These are phyloP conservation scores for Kwoniella sp. DNA, from an alignment of 768 basidiomycete genomes.

Conservation along the genomic window DNA sequence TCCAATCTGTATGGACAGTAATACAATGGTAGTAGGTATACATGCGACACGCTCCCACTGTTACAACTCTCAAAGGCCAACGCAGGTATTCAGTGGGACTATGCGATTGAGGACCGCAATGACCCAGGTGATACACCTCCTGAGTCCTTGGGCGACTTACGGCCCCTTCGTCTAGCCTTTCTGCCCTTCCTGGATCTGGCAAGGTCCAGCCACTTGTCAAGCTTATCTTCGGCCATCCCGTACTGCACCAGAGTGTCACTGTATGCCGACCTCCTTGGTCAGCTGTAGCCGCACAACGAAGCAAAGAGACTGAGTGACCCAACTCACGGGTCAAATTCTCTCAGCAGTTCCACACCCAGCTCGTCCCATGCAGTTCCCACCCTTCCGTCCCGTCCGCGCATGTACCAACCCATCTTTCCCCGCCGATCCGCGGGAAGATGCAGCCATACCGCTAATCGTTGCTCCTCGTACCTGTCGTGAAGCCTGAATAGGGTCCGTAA, in stretches of 20 bases:
- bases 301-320: background rate
- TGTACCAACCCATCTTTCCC: conserved; percentile 29
- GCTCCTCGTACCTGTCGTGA: conserved; percentile 42
- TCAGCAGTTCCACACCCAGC: conserved; percentile 26
- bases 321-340: conserved; percentile 30
- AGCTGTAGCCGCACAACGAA: background rate
- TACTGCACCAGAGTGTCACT: conserved; percentile 10
- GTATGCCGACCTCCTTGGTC: background rate
- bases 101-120: too few species aligned
- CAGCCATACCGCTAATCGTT: conserved; percentile 36
- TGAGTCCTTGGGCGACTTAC: too few species aligned
- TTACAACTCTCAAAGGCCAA: too few species aligned
- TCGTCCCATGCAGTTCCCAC: conserved; percentile 35
- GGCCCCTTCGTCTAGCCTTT: conserved; percentile 17
- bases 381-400: conserved; percentile 28
- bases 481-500: conserved; percentile 32
- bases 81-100: too few species aligned
- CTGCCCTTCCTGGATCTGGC: conserved; percentile 27
- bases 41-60: too few species aligned
- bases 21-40: too few species aligned
- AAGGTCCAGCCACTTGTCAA: conserved; percentile 40
- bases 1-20: too few species aligned
- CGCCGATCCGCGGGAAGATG: conserved; percentile 15
- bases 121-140: too few species aligned
- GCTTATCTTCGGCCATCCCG: conserved; percentile 32